Conservation (phyloP, 345 rosid species). For the Orychophragmus violaceus region DNA sequence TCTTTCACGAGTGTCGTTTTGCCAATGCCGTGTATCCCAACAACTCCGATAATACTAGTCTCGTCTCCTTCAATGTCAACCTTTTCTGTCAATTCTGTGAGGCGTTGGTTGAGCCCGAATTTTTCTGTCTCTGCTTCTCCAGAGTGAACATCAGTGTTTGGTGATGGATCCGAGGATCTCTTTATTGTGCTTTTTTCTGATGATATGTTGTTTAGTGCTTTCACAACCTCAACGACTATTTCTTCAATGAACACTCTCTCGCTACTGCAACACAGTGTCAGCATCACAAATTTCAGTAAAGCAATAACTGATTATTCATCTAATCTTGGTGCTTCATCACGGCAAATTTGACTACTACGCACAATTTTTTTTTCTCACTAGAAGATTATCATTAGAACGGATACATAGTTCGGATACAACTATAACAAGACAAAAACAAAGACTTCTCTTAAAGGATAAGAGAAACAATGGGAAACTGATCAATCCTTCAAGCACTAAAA, state of each 20-base stretch:
- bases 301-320: background rate
- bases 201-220: background rate
- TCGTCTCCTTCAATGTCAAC: background rate
- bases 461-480: no score
- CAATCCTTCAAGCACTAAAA: no score
- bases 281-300: background rate
- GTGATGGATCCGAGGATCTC: background rate
- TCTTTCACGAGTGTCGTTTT: background rate
- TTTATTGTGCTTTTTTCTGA: background rate
- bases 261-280: background rate
- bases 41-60: conserved; percentile 1
- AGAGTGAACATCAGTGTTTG: background rate
- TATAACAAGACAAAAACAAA: no score
- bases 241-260: background rate
- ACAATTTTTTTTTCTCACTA: no score
- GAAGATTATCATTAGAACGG: no score
- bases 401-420: no score
- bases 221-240: background rate
- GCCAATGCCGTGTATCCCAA: background rate
- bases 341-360: no score
- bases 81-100: background rate
- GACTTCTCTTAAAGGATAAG: no score
- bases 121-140: background rate
- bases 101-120: background rate
- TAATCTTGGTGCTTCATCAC: background rate